Conservation (phyloP, 257 asterid species). For the Sherardia arvensis region DNA sequence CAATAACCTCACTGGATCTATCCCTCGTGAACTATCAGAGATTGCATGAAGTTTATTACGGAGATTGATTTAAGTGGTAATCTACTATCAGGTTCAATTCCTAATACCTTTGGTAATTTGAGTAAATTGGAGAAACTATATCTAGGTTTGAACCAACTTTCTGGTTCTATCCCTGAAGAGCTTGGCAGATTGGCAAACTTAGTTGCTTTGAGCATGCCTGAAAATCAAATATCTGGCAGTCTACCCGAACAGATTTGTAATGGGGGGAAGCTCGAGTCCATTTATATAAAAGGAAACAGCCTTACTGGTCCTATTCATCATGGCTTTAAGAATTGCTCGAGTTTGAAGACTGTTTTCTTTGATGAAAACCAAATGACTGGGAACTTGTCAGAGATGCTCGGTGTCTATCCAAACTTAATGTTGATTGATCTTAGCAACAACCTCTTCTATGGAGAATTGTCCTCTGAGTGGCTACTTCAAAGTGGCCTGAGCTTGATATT, state of each 20-base stretch:
- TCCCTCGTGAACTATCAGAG: too few species aligned
- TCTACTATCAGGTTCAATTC: not conserved
- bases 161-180: not conserved
- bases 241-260: not conserved
- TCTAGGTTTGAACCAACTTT: not conserved
- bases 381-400: not conserved
- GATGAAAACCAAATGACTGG: not conserved
- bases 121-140: too few species aligned
- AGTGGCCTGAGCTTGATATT: too few species aligned
- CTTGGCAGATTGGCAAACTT: not conserved
- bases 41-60: too few species aligned
- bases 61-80: too few species aligned
- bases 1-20: not conserved
- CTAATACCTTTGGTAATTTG: not conserved
- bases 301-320: not conserved
- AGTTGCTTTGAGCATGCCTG: not conserved
- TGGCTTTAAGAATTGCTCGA: not conserved
- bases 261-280: not conserved
- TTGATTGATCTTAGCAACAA: not conserved
- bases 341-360: too few species aligned
- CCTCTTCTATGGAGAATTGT: not conserved
- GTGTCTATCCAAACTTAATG: too few species aligned
- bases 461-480: not conserved
- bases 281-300: too few species aligned
- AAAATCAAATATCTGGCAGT: not conserved